phyloP scores from a whole-genome alignment of 2,329 filamentous ascomycete species.

The Macrophomina phaseolina region DNA sequence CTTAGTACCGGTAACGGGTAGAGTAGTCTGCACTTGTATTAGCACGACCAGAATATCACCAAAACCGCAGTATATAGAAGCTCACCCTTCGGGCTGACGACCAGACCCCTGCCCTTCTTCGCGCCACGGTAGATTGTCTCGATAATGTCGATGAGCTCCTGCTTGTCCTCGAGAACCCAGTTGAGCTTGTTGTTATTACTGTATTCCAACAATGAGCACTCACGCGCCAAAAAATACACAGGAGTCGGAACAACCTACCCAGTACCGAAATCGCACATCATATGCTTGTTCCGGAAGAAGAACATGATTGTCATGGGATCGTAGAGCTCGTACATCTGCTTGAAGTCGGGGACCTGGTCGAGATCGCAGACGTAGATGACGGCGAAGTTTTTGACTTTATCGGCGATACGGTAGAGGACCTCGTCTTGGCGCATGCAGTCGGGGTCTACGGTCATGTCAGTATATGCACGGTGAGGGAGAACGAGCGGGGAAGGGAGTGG shows the following conservation, averaged over 20 bases:
- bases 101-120: constrained; percentile 95
- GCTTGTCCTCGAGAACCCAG: constrained; percentile 96
- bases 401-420: constrained; percentile 91
- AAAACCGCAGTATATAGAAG: constrained; percentile 44
- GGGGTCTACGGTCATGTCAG: constrained; percentile 57
- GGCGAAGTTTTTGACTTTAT: constrained; percentile 91
- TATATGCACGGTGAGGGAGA: background rate
- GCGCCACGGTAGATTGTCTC: constrained; percentile 98
- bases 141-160: constrained; percentile 97
- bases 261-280: constrained; percentile 97
- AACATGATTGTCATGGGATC: constrained; percentile 96
- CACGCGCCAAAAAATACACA: background rate
- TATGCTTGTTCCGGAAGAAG: constrained; percentile 98
- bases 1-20: constrained; percentile 70
- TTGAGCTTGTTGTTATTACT: constrained; percentile 96
- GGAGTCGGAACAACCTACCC: constrained; percentile 51
- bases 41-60: background rate
- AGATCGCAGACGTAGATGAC: constrained; percentile 90
- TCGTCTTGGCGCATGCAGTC: constrained; percentile 89
- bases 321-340: constrained; percentile 63
- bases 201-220: background rate
- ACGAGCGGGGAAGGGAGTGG: constrained; percentile 44
- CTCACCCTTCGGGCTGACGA: constrained; percentile 87
- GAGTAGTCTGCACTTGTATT: constrained; percentile 55
- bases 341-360: constrained; percentile 57